Evolutionary conservation across 257 asterid species (phyloP).

Genomic region (Nicotiana tomentosiformis): DNA sequence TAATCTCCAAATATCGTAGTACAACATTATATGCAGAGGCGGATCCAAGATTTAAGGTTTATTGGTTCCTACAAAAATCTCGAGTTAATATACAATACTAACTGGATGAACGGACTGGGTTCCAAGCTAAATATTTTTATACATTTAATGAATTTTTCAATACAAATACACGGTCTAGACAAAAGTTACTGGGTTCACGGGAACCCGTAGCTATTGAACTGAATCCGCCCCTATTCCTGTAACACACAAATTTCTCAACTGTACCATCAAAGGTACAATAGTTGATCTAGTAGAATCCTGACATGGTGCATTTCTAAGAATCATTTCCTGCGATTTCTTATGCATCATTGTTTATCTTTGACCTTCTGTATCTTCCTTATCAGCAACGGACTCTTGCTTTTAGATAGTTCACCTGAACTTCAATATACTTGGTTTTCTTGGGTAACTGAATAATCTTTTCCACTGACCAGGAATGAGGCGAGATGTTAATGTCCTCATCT

Average conservation of each 20-base stretch:
- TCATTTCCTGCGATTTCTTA: background rate
- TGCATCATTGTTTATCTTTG: background rate
- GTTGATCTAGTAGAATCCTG: background rate
- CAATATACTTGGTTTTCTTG: background rate
- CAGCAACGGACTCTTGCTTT: background rate
- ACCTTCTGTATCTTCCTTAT: background rate
- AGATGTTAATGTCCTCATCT: slow-evolving; percentile 61
- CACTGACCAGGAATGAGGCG: slow-evolving; percentile 73
- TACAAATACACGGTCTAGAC: too few relatives aligned
- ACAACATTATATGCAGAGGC: background rate
- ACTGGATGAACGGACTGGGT: too few relatives aligned
- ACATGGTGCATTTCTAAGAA: background rate
- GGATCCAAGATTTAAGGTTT: too few relatives aligned
- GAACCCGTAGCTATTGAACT: too few relatives aligned
- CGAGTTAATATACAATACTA: too few relatives aligned
- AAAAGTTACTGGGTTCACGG: too few relatives aligned
- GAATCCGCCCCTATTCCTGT: background rate
- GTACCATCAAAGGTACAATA: background rate
- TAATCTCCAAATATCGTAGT: slow-evolving; percentile 7
- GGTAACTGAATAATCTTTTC: background rate
- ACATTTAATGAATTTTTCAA: too few relatives aligned
- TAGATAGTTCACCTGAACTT: background rate
- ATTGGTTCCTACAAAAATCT: too few relatives aligned
- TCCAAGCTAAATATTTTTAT: too few relatives aligned
- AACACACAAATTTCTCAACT: background rate